These are phyloP conservation scores for Botrytis squamosa DNA, from an alignment of 2,329 filamentous ascomycete species.

Conservation along the genomic window DNA sequence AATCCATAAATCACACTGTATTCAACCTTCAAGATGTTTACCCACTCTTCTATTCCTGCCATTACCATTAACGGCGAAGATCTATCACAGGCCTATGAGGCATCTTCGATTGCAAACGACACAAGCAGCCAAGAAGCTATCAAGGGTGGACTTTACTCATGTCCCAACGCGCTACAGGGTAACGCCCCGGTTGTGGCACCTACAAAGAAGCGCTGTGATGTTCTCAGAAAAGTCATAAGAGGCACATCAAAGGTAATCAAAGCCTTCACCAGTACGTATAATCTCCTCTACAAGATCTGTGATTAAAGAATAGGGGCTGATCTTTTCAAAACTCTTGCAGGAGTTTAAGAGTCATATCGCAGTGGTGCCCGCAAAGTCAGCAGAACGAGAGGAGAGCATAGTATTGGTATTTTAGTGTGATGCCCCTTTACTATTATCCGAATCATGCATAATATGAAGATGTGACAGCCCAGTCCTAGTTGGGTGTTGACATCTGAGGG, in stretches of 20 bases:
- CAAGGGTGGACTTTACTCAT: background rate
- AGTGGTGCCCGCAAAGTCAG: background rate
- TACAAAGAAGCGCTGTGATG: background rate
- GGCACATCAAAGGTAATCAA: background rate
- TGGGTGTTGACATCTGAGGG: background rate
- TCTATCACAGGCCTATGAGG: too few species aligned
- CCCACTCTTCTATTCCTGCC: too few species aligned
- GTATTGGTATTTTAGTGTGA: background rate
- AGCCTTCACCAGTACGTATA: background rate
- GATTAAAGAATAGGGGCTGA: too few species aligned
- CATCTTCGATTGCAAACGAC: background rate
- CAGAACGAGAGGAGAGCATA: background rate
- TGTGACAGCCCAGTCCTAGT: background rate
- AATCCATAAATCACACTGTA: background rate
- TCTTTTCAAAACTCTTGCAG: too few species aligned
- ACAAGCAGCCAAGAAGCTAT: background rate
- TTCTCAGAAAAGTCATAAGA: too few species aligned
- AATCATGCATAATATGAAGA: background rate
- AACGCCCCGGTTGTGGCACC: background rate
- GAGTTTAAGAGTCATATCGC: background rate
- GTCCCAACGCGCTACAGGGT: background rate
- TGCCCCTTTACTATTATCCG: background rate
- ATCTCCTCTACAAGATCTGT: background rate
- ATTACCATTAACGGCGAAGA: background rate
- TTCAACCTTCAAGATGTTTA: background rate